Conservation (phyloP, 169 alveolate genomes). For the Cryptosporidium canis region DNA sequence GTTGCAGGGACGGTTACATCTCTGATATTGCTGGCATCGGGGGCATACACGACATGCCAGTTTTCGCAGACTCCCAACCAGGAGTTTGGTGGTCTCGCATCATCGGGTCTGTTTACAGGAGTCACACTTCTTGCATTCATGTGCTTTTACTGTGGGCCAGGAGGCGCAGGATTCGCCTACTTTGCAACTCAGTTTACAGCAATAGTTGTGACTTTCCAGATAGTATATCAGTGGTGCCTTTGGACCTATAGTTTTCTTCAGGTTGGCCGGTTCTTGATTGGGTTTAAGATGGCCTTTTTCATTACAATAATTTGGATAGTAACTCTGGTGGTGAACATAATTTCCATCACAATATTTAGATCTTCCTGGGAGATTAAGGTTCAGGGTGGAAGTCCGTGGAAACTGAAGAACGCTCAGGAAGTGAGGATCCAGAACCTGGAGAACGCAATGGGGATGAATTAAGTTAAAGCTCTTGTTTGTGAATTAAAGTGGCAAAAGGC, state of each 20-base stretch:
- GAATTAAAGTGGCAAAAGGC: not conserved
- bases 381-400: constrained; percentile 70
- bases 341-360: constrained; percentile 46
- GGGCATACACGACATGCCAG: constrained; percentile 40
- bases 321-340: constrained; percentile 20
- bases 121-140: constrained; percentile 18
- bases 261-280: constrained; percentile 44
- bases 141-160: constrained; percentile 57
- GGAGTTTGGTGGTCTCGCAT: constrained; percentile 60
- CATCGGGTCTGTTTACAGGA: constrained; percentile 45
- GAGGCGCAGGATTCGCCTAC: constrained; percentile 69
- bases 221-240: constrained; percentile 49
- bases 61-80: constrained; percentile 64
- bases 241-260: constrained; percentile 42
- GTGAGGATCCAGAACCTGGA: constrained; percentile 54
- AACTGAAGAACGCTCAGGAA: constrained; percentile 54
- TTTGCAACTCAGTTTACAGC: constrained; percentile 57
- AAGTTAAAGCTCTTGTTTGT: not conserved
- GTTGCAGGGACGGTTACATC: constrained; percentile 55
- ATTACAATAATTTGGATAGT: constrained; percentile 42
- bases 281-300: constrained; percentile 34
- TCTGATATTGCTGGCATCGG: not conserved
- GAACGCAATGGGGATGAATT: constrained; percentile 41
- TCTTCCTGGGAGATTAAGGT: constrained; percentile 66
- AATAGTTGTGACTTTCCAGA: constrained; percentile 50